Evolutionary conservation across 345 rosid species (phyloP).

Genomic region (Trapa incisa): DNA sequence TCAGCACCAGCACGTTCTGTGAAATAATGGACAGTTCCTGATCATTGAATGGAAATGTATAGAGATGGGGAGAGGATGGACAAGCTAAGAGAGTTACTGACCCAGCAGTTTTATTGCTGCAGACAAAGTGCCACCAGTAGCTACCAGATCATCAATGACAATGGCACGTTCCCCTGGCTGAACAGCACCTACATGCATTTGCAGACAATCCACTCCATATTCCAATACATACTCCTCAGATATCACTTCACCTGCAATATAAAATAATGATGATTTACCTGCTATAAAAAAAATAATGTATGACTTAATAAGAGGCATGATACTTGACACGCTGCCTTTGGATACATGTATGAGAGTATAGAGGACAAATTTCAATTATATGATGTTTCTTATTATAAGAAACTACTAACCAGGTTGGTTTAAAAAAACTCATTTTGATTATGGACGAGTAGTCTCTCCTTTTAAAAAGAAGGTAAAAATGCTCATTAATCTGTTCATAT

Average conservation of each 20-base stretch:
- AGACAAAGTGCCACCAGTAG: conserved; percentile 78
- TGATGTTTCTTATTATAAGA: not conserved
- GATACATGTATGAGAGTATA: not conserved
- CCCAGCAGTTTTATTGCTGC: conserved; percentile 78
- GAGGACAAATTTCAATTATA: not conserved
- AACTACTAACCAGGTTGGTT: not conserved
- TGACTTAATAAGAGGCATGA: not conserved
- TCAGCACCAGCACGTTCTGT: conserved; percentile 55
- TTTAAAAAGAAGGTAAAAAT: not conserved
- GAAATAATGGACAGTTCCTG: conserved; percentile 4
- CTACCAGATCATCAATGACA: conserved; percentile 73
- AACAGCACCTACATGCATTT: conserved; percentile 77
- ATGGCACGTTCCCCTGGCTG: conserved; percentile 51
- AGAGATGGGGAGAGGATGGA: not conserved
- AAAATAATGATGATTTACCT: not conserved
- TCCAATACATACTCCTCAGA: conserved; percentile 64
- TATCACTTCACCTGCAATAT: conserved; percentile 47
- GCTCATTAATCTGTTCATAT: not conserved
- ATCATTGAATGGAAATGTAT: not conserved
- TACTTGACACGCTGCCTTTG: not conserved
- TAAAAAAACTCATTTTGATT: too few relatives aligned
- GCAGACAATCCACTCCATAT: conserved; percentile 75
- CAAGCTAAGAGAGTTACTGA: conserved; percentile 8
- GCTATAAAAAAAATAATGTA: too few relatives aligned
- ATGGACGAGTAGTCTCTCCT: not conserved